phyloP scores from a whole-genome alignment of 129 eudicot genomes.

The Daucus carota region DNA sequence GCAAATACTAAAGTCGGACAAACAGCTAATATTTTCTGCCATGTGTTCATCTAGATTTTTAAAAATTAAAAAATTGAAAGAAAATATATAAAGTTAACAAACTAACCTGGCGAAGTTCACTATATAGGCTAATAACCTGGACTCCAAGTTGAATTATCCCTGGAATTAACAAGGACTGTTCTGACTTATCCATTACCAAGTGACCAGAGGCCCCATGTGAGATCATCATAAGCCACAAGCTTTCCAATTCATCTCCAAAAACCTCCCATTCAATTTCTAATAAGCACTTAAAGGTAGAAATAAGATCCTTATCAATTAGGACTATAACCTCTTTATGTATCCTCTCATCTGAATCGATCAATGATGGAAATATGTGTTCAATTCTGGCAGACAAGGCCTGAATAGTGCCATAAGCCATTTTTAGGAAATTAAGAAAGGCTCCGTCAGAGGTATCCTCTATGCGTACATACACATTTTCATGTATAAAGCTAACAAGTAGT shows the following conservation, averaged over 20 bases:
- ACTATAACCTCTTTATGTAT: constrained; percentile 27
- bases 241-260: constrained; percentile 69
- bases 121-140: constrained; percentile 54
- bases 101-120: constrained; percentile 99
- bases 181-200: constrained; percentile 25
- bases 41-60: neutral
- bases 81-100: constrained; percentile 10
- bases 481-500: constrained; percentile 36
- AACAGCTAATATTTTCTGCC: neutral
- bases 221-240: constrained; percentile 71
- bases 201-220: constrained; percentile 47
- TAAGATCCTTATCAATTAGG: constrained; percentile 47
- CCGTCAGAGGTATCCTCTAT: constrained; percentile 82
- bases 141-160: constrained; percentile 59
- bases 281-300: constrained; percentile 38
- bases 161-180: constrained; percentile 28
- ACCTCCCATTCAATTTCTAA: constrained; percentile 76
- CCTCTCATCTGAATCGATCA: constrained; percentile 21
- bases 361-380: constrained; percentile 26
- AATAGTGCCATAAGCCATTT: constrained; percentile 34
- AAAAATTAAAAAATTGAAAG: neutral
- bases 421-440: constrained; percentile 66
- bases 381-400: constrained; percentile 44
- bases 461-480: constrained; percentile 55
- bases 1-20: neutral